Evolutionary conservation across 495 filamentous ascomycete genomes (phyloP), one percentile per base, ranked within the genome.

Genomic region (Podospora fimiseda): DNA sequence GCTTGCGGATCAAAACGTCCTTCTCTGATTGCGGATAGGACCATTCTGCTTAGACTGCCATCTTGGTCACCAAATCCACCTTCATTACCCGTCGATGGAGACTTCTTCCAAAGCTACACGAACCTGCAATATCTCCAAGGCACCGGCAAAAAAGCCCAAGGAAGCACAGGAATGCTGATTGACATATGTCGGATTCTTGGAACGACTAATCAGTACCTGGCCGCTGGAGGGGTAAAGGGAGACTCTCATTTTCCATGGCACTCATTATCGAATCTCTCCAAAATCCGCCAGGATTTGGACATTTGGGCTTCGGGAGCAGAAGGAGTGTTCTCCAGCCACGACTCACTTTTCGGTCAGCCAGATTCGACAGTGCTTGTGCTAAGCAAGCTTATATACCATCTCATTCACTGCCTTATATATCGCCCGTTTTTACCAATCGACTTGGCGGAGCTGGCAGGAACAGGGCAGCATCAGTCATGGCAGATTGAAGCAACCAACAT

Each of bases 231-330:
- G 20, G 87, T 90, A 47, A 92, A 90, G 64, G 87, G 87, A 42
- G 89, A 94, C 61, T 89, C 87, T 0, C 87, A 91, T 60, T 92
- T 92, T 58, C 88, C 88, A 14, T 94, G 89, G 89, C 88, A 94
- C 63, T 79, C 88, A 3, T 75, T 88, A 19, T 91, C 88, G 7
- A 90, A 85, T 58, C 74, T 92, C 0, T 92, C 88, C 42, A 89
- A 90, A 58, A 91, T 94, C 54, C 79, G 88, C 40, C 86, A 90
- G 50, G 87, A 92, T 55, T 72, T 94, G 13, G 88, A 94, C 59
- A 74, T 87, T 41, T 94, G 89, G 89, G 85, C 85, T 7, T 86
- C 87, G 4, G 86, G 85, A 16, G 88, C 87, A 5, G 83, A 88
- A 50, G 86, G 89, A 58, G 80, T 87, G 8, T 90, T 92, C 66